Conservation (phyloP, 1,284 basidiomycete genomes). For the Afroboletus lepidellus region DNA sequence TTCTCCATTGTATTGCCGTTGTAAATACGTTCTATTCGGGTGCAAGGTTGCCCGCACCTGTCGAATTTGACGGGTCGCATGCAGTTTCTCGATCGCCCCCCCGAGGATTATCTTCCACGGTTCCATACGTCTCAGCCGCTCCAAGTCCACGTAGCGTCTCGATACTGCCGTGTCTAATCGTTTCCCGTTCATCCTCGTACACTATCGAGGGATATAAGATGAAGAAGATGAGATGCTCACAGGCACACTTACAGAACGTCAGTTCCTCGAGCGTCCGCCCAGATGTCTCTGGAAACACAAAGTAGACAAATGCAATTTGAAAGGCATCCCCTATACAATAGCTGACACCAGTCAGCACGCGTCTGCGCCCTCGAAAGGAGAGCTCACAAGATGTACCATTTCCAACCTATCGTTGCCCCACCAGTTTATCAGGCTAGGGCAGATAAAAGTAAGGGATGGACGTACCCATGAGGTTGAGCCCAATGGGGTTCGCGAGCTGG, state of each 20-base stretch:
- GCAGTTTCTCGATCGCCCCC: too few relatives aligned
- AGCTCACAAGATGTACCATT: background rate
- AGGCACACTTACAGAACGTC: slow-evolving; percentile 46
- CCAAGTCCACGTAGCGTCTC: background rate
- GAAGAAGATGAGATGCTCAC: background rate
- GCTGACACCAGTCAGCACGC: slow-evolving; percentile 1
- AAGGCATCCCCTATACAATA: slow-evolving; percentile 47
- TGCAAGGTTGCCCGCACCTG: too few relatives aligned
- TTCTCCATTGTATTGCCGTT: too few relatives aligned
- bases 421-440: background rate
- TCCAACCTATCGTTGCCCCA: background rate
- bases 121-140: background rate
- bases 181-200: slow-evolving; percentile 9
- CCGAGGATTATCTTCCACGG: background rate
- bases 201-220: background rate
- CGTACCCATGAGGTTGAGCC: slow-evolving; percentile 12
- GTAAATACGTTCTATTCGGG: too few relatives aligned
- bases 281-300: slow-evolving; percentile 55
- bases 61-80: too few relatives aligned
- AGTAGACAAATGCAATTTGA: slow-evolving; percentile 48
- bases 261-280: slow-evolving; percentile 56
- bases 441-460: background rate
- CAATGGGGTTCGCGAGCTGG: slow-evolving; percentile 17
- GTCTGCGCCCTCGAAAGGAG: background rate
- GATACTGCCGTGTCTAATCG: background rate